Evolutionary conservation across 2,329 filamentous ascomycete genomes (phyloP).

Genomic region (Rutstroemia sp.): DNA sequence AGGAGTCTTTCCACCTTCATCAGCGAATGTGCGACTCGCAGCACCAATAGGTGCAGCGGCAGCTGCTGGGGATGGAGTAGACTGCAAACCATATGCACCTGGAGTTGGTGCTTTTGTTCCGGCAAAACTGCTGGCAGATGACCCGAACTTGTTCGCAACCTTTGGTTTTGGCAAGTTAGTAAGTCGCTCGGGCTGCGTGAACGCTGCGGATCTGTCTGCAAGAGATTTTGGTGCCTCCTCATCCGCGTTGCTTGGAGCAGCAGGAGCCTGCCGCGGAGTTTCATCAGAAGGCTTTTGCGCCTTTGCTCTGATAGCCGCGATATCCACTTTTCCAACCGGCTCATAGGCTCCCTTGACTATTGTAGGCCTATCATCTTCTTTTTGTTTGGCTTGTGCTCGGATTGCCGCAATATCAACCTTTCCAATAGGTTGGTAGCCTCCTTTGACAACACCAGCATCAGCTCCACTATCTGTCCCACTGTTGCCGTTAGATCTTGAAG

Average conservation of each 20-base stretch:
- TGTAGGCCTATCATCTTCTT: constrained; percentile 70
- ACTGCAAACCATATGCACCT: constrained; percentile 56
- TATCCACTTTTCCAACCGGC: constrained; percentile 93
- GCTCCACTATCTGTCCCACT: constrained; percentile 37
- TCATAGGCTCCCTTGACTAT: constrained; percentile 90
- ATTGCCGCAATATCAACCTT: constrained; percentile 97
- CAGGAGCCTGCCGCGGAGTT: constrained; percentile 33
- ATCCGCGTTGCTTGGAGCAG: constrained; percentile 33
- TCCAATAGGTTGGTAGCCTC: constrained; percentile 86
- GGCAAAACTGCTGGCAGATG: constrained; percentile 60
- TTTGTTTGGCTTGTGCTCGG: constrained; percentile 62
- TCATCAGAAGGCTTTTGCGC: constrained; percentile 55
- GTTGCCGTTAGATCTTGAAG: constrained; percentile 51
- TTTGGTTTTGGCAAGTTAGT: constrained; percentile 91
- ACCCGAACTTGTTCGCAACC: constrained; percentile 80
- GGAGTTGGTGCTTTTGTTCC: constrained; percentile 88
- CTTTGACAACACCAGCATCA: constrained; percentile 62
- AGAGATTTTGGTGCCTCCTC: constrained; percentile 53
- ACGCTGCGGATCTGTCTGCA: constrained; percentile 69
- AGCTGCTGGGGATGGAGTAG: constrained; percentile 46
- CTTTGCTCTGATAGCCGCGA: constrained; percentile 82
- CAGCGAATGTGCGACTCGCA: constrained; percentile 88
- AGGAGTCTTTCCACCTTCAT: constrained; percentile 90
- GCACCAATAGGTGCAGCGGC: constrained; percentile 59
- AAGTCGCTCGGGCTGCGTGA: constrained; percentile 69